A percentile compares a stretch with the other conserved stretches of the same genome.
These are phyloP conservation scores for Tricholoma matsutake DNA, from an alignment of 768 basidiomycete genomes.

Conservation along the genomic window DNA sequence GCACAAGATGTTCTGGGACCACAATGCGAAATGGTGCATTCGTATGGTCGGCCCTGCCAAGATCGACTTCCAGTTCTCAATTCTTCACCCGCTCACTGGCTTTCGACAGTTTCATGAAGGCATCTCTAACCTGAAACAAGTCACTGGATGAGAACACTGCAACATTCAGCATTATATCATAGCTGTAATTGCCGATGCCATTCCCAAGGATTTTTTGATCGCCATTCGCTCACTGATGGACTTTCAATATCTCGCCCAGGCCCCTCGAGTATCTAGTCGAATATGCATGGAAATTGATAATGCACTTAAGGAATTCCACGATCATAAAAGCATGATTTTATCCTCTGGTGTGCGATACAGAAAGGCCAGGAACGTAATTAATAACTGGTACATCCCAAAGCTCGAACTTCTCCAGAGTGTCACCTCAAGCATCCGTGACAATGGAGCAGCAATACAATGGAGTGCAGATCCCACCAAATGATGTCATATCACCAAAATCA, in stretches of 20 bases:
- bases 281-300: not conserved
- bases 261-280: not conserved
- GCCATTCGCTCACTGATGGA: not conserved
- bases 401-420: slow-evolving; percentile 34
- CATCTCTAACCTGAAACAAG: slow-evolving; percentile 37
- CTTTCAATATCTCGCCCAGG: slow-evolving; percentile 21
- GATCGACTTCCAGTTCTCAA: slow-evolving; percentile 33
- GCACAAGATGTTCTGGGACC: slow-evolving; percentile 36
- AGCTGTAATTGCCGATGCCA: not conserved
- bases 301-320: not conserved
- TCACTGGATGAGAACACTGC: slow-evolving; percentile 37
- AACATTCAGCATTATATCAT: slow-evolving; percentile 30
- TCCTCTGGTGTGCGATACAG: not conserved
- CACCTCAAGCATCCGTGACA: slow-evolving; percentile 13
- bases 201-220: not conserved
- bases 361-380: slow-evolving; percentile 2
- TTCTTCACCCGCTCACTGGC: slow-evolving; percentile 34
- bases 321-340: not conserved
- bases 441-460: slow-evolving; percentile 14
- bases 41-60: slow-evolving; percentile 25
- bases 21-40: slow-evolving; percentile 37
- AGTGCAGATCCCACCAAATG: slow-evolving; percentile 5
- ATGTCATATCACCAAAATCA: slow-evolving; percentile 9
- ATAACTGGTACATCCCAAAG: too few relatives aligned
- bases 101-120: slow-evolving; percentile 36